A percentile compares a stretch with the other conserved stretches of the same genome.
Conservation (phyloP, 495 filamentous ascomycete species). For the Penicillium waksmanii region DNA sequence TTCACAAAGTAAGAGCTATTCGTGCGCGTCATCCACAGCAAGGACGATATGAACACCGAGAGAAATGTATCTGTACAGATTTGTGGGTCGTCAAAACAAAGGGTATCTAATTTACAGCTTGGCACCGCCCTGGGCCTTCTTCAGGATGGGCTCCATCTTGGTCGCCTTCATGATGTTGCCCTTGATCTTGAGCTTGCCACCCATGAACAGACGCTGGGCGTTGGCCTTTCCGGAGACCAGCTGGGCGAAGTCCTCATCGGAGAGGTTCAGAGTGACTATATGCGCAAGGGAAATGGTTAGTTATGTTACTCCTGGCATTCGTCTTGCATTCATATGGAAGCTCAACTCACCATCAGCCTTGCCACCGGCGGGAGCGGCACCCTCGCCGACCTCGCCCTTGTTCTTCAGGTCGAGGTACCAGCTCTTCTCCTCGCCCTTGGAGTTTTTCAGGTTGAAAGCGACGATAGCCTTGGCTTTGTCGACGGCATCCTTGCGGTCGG, state of each 20-base stretch:
- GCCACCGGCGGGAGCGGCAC: constrained; percentile 62
- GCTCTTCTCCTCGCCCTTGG: constrained; percentile 70
- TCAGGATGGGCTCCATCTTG: constrained; percentile 91
- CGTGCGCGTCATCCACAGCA: background rate
- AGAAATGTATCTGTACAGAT: constrained; percentile 20
- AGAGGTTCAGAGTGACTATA: constrained; percentile 79
- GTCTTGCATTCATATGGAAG: too few relatives aligned
- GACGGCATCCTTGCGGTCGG: constrained; percentile 83
- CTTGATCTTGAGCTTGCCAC: constrained; percentile 95
- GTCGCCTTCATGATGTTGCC: constrained; percentile 99
- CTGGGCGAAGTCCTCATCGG: constrained; percentile 82
- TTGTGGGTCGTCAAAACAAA: constrained; percentile 14
- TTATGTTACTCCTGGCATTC: too few relatives aligned
- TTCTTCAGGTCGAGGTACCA: constrained; percentile 97
- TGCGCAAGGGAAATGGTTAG: background rate
- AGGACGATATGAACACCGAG: constrained; percentile 2
- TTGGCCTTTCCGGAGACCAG: constrained; percentile 89
- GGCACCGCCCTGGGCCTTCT: constrained; percentile 84
- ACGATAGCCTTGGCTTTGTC: constrained; percentile 87
- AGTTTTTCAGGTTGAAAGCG: constrained; percentile 91
- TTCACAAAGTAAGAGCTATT: background rate
- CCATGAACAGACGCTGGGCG: constrained; percentile 95
- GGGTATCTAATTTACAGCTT: constrained; percentile 71
- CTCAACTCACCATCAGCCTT: constrained; percentile 77
- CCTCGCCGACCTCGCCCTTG: constrained; percentile 80